Base-by-base conservation (phyloP, 164 flowering plant species). In the Tetrastigma voinierianum region DNA sequence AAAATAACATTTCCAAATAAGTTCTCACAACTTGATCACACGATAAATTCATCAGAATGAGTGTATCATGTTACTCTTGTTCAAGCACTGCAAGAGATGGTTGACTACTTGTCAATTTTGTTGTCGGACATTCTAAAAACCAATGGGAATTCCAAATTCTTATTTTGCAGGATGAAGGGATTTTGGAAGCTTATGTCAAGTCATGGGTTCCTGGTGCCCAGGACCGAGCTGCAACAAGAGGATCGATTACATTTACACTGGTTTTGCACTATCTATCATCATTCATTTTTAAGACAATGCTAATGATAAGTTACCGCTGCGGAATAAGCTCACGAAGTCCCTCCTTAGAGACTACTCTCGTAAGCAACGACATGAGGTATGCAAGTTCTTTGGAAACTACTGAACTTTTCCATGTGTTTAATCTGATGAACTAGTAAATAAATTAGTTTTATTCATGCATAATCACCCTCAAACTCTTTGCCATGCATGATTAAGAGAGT, bases 161-260 rank as follows among this genome's bases (percentile, higher is more conserved):
- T 1, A 43, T 17, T 62, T 5, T 76, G 65, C 86, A 89, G 95
- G 87, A 90, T 73, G 93, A 85, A 67, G 82, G 57, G 62, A 81
- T 95, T 61, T 70, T 95, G 77, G 96, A 89, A 70, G 96, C 96
- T 53, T 95, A 87, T 77, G 82, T 74, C 24, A 91, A 90, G 74
- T 86, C 97, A n/a, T 95, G 97, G 97, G 75, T 75, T 57, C n/a
- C 96, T 69, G 97, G 96, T 64, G 81, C 79, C 23, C 93, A 92
- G n/a, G 97, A n/a, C 85, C 69, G 80, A 92, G n/a, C 99, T 74
- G 85, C 80, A 45, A 59, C 51, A 57, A 80, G 96, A 66, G 74
- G 77, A 64, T 87, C 97, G 49, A 43, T 84, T 20, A 66, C 93
- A 57, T 92, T 76, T 68, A 70, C 82, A 1, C 61, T 92, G 74